These are phyloP conservation scores for Papiliotrema terrestris DNA, from an alignment of 1,284 basidiomycete species.

Conservation along the genomic window DNA sequence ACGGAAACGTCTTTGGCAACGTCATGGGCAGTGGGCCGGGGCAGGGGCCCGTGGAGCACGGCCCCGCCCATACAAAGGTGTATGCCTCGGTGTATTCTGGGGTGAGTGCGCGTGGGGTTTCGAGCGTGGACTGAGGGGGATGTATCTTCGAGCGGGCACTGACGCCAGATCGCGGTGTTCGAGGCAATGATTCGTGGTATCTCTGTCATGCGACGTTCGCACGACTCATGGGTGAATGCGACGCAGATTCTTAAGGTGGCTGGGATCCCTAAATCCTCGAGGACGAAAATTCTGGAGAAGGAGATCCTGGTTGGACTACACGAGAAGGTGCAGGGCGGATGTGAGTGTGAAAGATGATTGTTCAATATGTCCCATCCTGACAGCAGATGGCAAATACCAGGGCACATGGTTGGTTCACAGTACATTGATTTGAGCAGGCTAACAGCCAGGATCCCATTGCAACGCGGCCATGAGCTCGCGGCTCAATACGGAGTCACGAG, in stretches of 20 bases:
- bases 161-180: slow-evolving; percentile 59
- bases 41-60: slow-evolving; percentile 30
- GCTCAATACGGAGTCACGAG: slow-evolving; percentile 83
- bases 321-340: slow-evolving; percentile 98
- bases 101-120: slow-evolving; percentile 23
- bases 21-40: slow-evolving; percentile 43
- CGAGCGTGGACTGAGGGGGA: neutral
- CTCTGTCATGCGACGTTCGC: slow-evolving; percentile 93
- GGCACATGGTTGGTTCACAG: slow-evolving; percentile 77
- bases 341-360: slow-evolving; percentile 25
- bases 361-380: neutral
- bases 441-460: slow-evolving; percentile 76
- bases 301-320: slow-evolving; percentile 94
- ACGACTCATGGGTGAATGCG: slow-evolving; percentile 87
- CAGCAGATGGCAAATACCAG: slow-evolving; percentile 86
- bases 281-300: slow-evolving; percentile 97
- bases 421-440: neutral
- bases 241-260: slow-evolving; percentile 99
- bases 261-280: slow-evolving; percentile 91
- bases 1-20: slow-evolving; percentile 37
- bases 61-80: slow-evolving; percentile 26
- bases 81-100: slow-evolving; percentile 48
- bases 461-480: slow-evolving; percentile 83
- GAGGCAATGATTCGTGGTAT: slow-evolving; percentile 97
- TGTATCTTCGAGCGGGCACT: neutral